Percentiles rank a stretch among this genome's conserved stretches.
Conservation (phyloP, 2,329 filamentous ascomycete species). For the Madurella mycetomatis region DNA sequence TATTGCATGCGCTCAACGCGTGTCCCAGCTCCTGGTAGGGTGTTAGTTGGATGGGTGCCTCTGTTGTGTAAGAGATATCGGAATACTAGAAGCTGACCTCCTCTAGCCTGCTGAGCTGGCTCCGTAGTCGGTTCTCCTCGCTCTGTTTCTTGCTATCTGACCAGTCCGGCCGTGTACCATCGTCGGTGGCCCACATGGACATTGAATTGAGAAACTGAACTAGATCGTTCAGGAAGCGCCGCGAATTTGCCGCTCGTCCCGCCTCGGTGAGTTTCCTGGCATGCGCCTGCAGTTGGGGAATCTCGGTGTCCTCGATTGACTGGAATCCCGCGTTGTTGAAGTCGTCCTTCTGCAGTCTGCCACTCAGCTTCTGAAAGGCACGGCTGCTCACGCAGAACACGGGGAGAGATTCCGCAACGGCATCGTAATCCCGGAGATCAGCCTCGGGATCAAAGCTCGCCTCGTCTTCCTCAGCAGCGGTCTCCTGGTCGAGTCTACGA, state of each 20-base stretch:
- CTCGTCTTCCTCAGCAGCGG: constrained; percentile 47
- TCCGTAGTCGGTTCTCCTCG: constrained; percentile 16
- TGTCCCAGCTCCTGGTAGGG: constrained; percentile 19
- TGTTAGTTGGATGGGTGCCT: constrained; percentile 2
- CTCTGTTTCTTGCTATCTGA: constrained; percentile 17
- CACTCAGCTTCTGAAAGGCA: constrained; percentile 59
- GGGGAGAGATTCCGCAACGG: constrained; percentile 50
- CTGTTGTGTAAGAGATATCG: not conserved
- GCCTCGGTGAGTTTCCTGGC: constrained; percentile 50
- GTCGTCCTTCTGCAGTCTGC: constrained; percentile 49
- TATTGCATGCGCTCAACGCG: constrained; percentile 16
- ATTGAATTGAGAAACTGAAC: constrained; percentile 26
- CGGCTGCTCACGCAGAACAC: constrained; percentile 62
- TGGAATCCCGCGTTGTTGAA: constrained; percentile 47
- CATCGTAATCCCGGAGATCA: constrained; percentile 54
- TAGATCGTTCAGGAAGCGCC: constrained; percentile 24
- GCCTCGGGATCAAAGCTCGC: constrained; percentile 50
- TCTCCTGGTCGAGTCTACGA: constrained; percentile 49
- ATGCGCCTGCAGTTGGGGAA: constrained; percentile 55
- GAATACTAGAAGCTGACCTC: constrained; percentile 12
- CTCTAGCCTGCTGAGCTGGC: constrained; percentile 18
- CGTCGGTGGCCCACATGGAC: constrained; percentile 25
- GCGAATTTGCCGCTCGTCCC: constrained; percentile 20
- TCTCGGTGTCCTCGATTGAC: constrained; percentile 50
- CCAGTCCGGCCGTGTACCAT: constrained; percentile 19